phyloP scores from a whole-genome alignment of 2,329 filamentous ascomycete species.

The Aspergillus sojae region DNA sequence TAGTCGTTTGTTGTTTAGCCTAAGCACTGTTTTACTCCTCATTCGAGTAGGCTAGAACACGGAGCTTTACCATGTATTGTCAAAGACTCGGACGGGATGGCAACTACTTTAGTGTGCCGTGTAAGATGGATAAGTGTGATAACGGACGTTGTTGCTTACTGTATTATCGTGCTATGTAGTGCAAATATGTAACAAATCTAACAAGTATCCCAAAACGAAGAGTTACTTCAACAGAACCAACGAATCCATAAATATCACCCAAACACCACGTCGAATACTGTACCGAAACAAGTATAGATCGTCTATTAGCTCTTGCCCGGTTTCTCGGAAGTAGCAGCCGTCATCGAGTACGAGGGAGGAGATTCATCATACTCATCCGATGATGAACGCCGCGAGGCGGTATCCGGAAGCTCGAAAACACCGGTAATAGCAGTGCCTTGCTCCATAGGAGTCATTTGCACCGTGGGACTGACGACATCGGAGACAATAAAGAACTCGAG shows the following conservation, averaged over 20 bases:
- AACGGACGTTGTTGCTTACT: background rate
- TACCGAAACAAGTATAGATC: background rate
- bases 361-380: background rate
- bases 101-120: background rate
- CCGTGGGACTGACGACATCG: background rate
- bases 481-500: conserved; percentile 6
- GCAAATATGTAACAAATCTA: background rate
- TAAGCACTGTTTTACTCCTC: background rate
- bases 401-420: background rate
- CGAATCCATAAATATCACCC: background rate
- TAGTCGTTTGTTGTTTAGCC: background rate
- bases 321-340: background rate
- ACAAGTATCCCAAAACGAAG: background rate
- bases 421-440: background rate
- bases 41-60: background rate
- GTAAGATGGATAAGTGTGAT: background rate
- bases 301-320: background rate
- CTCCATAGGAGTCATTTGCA: background rate
- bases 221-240: background rate
- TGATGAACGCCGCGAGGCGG: background rate
- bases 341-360: background rate
- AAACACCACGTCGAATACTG: background rate
- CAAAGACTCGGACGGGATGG: too few relatives aligned
- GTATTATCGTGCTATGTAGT: background rate
- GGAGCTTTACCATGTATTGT: background rate